Evolutionary conservation across 495 filamentous ascomycete genomes (phyloP), one percentile per base, ranked within the genome.

Genomic region (Pyronema omphalodes): DNA sequence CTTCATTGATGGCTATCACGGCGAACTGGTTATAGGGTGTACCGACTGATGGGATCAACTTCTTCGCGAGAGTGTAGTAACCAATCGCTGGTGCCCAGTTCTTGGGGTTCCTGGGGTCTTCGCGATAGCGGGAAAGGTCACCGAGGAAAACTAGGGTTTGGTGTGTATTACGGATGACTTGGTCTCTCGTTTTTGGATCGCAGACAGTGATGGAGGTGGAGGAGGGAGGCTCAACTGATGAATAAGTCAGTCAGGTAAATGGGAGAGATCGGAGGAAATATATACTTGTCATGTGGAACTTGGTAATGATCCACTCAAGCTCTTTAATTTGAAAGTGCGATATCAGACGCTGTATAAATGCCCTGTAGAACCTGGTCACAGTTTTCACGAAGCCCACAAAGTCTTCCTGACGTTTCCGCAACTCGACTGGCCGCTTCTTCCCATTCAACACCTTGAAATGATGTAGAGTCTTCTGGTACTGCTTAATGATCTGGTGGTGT

Each of bases 51-150:
- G 93, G 88, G 54, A 82, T 76, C 52, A 96, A 75, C 44, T 80
- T 76, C 55, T 77, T 76, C 9, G 93, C 93, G 34, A 96, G 69
- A 52, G 77, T 73, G 63, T 98, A 98, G 67, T 88, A 94, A 7
- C 81, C 80, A 47, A 84, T 74, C 8, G 91, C 88, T 6, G 78
- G 80, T 1, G 81, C 82, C 76, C 84, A 94, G 78, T 53, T 83
- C 72, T 68, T 83, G 81, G 55, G 71, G 71, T 37, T 70, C 68
- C 40, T 74, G 64, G 83, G 76, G 23, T 79, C 78, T 63, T 87
- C 86, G 44, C 93, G 82, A 65, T 95, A 98, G 57, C 91, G 79
- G 36, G 86, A 87, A 33, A 98, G 75, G 64, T 98, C 91, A 44
- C 91, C 91, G 8, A 98, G 77, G 52, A 78, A 82, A 44, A 94